These are phyloP conservation scores for Candida palmyrensis DNA, from an alignment of 805 yeast genomes.

Conservation along the genomic window DNA sequence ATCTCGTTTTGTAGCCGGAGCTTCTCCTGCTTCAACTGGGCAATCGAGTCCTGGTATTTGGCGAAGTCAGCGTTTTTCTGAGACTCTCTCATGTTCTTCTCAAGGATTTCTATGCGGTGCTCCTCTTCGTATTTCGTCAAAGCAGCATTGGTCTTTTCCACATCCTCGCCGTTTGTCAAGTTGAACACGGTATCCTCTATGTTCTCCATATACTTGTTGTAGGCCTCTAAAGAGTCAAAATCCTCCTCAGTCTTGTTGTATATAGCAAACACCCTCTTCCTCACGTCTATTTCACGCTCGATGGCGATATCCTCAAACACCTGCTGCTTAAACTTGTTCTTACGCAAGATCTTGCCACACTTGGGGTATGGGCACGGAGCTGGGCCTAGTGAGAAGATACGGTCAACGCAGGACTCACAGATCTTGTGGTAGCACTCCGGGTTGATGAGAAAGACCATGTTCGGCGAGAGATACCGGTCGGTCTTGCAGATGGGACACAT, in stretches of 20 bases:
- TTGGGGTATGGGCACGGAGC: slow-evolving; percentile 94
- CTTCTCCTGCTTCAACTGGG: slow-evolving; percentile 57
- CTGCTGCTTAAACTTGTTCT: slow-evolving; percentile 87
- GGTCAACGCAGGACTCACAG: slow-evolving; percentile 94
- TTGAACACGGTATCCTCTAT: slow-evolving; percentile 79
- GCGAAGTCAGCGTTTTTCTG: slow-evolving; percentile 58
- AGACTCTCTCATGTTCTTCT: slow-evolving; percentile 68
- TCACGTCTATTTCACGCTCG: slow-evolving; percentile 87
- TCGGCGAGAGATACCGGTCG: slow-evolving; percentile 88
- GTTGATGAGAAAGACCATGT: slow-evolving; percentile 85
- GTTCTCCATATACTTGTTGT: slow-evolving; percentile 75
- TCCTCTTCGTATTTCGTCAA: slow-evolving; percentile 64
- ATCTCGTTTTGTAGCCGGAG: slow-evolving; percentile 61
- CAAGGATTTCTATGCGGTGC: slow-evolving; percentile 69
- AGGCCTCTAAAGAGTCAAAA: slow-evolving; percentile 55
- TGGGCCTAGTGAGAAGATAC: slow-evolving; percentile 91
- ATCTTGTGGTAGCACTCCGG: slow-evolving; percentile 98
- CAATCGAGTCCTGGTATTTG: slow-evolving; percentile 54
- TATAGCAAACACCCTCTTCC: slow-evolving; percentile 70
- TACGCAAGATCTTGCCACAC: slow-evolving; percentile 82
- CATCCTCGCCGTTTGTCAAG: slow-evolving; percentile 63
- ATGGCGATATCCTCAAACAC: slow-evolving; percentile 86
- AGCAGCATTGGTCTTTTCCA: slow-evolving; percentile 61
- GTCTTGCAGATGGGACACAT: slow-evolving; percentile 98
- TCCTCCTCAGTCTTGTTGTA: slow-evolving; percentile 79